Conservation (phyloP, 495 filamentous ascomycete genomes). For the Neurospora tetrasperma region DNA sequence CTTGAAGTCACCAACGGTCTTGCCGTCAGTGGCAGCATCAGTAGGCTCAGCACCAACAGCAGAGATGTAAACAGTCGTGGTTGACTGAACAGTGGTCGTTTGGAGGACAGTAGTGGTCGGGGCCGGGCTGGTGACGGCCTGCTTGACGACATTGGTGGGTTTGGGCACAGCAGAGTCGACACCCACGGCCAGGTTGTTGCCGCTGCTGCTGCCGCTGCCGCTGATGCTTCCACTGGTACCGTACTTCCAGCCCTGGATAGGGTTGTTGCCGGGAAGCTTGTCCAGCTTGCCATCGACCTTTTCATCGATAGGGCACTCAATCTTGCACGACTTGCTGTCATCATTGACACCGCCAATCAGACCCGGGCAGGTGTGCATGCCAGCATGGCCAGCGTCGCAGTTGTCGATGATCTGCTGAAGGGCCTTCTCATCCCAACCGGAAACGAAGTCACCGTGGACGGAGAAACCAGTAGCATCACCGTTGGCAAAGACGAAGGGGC, state of each 20-base stretch:
- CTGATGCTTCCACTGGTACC: conserved; percentile 21
- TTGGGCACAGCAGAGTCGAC: neutral
- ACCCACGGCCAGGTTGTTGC: conserved; percentile 10
- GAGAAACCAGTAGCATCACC: conserved; percentile 48
- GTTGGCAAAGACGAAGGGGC: conserved; percentile 57
- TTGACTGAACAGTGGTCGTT: conserved; percentile 26
- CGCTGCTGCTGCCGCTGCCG: conserved; percentile 11
- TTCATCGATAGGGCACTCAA: conserved; percentile 31
- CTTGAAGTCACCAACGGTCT: conserved; percentile 19
- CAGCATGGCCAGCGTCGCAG: conserved; percentile 44
- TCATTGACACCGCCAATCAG: conserved; percentile 33
- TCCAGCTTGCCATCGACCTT: conserved; percentile 21
- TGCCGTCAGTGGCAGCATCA: conserved; percentile 2
- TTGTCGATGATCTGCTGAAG: conserved; percentile 50
- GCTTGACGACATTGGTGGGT: neutral
- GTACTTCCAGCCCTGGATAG: conserved; percentile 30
- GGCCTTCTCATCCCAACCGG: conserved; percentile 55
- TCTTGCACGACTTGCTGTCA: conserved; percentile 34
- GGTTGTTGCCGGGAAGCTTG: conserved; percentile 52
- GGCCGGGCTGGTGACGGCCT: conserved; percentile 7
- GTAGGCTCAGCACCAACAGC: conserved; percentile 13
- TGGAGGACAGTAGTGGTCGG: conserved; percentile 28
- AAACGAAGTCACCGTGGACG: conserved; percentile 62
- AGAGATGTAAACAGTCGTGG: conserved; percentile 44
- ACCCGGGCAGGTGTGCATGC: conserved; percentile 46